These are phyloP conservation scores for Cordyceps militaris DNA, from an alignment of 2,329 filamentous ascomycete species.

Conservation along the genomic window DNA sequence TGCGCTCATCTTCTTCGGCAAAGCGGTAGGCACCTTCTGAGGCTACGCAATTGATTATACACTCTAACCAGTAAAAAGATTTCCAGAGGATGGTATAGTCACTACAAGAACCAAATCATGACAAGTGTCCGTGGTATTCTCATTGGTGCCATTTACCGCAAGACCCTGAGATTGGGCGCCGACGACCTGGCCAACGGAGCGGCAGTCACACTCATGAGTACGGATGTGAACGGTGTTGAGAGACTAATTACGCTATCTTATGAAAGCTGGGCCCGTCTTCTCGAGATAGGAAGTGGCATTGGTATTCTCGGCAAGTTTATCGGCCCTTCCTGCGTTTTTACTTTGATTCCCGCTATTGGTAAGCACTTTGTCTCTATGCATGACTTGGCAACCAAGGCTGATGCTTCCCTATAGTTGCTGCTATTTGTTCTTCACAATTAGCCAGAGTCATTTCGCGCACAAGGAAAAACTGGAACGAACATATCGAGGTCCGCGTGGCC, in stretches of 20 bases:
- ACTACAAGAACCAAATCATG: background rate
- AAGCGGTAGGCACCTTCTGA: background rate
- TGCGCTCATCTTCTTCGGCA: background rate
- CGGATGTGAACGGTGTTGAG: background rate
- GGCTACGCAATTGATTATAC: background rate
- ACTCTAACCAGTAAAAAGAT: background rate
- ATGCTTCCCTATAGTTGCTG: background rate
- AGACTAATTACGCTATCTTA: background rate
- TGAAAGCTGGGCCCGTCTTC: background rate
- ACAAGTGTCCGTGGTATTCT: background rate
- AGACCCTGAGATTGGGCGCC: background rate
- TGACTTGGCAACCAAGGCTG: background rate
- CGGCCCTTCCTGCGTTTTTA: background rate
- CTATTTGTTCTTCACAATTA: background rate
- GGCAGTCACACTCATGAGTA: background rate
- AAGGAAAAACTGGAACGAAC: background rate
- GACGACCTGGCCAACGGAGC: background rate
- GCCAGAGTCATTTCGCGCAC: background rate
- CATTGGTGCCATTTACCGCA: background rate
- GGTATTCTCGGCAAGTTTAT: background rate
- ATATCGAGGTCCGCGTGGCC: background rate
- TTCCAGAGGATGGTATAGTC: background rate
- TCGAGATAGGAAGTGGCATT: background rate
- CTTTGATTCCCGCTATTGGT: background rate
- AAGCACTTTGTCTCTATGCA: background rate